Conservation (phyloP, 2,329 filamentous ascomycete species). For the Fusarium graminum region DNA sequence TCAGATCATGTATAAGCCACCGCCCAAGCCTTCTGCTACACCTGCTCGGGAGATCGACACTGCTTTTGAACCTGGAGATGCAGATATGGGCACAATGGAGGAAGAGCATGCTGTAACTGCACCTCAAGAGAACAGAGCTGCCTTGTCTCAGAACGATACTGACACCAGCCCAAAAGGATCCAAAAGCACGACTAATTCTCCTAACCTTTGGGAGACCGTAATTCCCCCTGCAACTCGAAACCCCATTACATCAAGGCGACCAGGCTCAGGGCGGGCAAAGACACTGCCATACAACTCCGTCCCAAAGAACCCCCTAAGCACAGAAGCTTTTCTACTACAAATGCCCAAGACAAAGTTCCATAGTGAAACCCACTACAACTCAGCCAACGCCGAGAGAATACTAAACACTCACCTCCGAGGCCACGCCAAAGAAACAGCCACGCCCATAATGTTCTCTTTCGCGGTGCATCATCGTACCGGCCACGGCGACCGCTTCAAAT, state of each 20-base stretch:
- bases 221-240: neutral
- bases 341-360: neutral
- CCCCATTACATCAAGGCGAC: neutral
- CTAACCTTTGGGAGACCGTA: neutral
- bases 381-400: neutral
- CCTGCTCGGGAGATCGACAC: neutral
- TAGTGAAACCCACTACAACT: neutral
- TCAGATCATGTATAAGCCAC: neutral
- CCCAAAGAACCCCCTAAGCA: neutral
- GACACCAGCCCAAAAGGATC: neutral
- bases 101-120: neutral
- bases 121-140: neutral
- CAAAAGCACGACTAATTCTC: neutral
- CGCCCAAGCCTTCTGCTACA: neutral
- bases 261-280: neutral
- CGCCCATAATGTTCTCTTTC: conserved; percentile 17
- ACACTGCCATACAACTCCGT: neutral
- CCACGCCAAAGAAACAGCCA: neutral
- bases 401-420: conserved; percentile 10
- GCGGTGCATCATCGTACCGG: conserved; percentile 9
- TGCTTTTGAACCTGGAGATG: neutral
- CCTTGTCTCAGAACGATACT: neutral
- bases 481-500: conserved; percentile 2
- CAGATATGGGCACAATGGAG: neutral
- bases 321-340: neutral